Conservation (phyloP, 2,329 filamentous ascomycete species). For the Alternaria tenuissima region DNA sequence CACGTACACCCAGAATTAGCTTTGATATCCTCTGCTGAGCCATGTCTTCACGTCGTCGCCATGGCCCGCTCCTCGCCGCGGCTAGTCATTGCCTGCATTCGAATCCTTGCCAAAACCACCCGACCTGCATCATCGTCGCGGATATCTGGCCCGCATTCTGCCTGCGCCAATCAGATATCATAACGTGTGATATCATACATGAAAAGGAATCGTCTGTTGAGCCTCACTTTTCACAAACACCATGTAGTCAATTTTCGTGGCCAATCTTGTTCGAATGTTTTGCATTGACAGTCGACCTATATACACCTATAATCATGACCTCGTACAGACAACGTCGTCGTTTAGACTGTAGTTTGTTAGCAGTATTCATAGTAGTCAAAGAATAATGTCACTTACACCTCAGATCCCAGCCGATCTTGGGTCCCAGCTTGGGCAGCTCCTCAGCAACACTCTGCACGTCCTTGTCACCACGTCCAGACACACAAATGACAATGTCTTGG, state of each 20-base stretch:
- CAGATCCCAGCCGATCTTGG: constrained; percentile 80
- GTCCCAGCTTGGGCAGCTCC: constrained; percentile 86
- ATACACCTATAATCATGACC: neutral
- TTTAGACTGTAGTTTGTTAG: constrained; percentile 41
- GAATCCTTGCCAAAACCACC: constrained; percentile 9
- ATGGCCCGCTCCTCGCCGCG: constrained; percentile 1
- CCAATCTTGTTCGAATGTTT: neutral
- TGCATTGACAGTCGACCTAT: constrained; percentile 2
- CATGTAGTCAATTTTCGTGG: neutral
- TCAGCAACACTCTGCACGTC: constrained; percentile 98
- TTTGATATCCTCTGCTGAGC: neutral
- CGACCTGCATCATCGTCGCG: constrained; percentile 12
- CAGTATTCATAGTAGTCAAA: neutral
- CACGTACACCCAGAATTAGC: neutral
- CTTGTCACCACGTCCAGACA: constrained; percentile 95
- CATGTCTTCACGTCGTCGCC: neutral
- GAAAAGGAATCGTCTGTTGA: neutral
- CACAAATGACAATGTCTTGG: constrained; percentile 90
- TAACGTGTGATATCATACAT: constrained; percentile 14
- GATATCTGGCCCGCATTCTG: constrained; percentile 4
- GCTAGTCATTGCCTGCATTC: constrained; percentile 12
- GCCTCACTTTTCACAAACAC: neutral
- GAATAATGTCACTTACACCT: constrained; percentile 52
- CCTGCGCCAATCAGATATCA: constrained; percentile 15
- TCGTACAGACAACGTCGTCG: neutral